A percentile compares a stretch with the other conserved stretches of the same genome.
These are phyloP conservation scores for Trichoderma sp. DNA, from an alignment of 2,329 filamentous ascomycete species.

Conservation along the genomic window DNA sequence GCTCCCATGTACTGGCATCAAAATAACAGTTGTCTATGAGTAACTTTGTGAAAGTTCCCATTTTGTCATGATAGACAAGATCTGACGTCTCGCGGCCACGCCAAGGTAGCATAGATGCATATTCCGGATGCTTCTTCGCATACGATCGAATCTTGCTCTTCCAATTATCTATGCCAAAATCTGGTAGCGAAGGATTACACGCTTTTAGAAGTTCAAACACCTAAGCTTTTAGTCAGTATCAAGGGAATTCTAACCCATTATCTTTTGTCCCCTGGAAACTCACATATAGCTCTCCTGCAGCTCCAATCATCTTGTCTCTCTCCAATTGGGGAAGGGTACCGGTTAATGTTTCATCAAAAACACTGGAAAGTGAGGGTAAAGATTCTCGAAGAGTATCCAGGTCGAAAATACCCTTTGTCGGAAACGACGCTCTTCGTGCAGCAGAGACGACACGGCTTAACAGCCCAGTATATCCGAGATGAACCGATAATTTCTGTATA, in stretches of 20 bases:
- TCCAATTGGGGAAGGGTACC: background rate
- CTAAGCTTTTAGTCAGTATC: conserved; percentile 26
- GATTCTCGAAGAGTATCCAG: too few species aligned
- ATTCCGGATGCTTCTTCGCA: conserved; percentile 38
- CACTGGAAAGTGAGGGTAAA: background rate
- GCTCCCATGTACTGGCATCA: background rate
- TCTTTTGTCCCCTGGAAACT: background rate
- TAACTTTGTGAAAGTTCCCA: background rate
- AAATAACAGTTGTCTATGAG: background rate
- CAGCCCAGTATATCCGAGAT: too few species aligned
- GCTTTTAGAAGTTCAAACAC: conserved; percentile 39
- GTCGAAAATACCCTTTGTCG: too few species aligned
- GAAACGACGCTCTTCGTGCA: too few species aligned
- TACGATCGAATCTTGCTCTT: conserved; percentile 44
- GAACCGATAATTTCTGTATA: too few species aligned
- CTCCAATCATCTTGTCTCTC: conserved; percentile 7
- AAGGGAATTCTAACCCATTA: background rate
- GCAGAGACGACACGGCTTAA: too few species aligned
- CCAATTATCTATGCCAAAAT: conserved; percentile 43
- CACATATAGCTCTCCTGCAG: conserved; percentile 19
- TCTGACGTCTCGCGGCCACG: conserved; percentile 43
- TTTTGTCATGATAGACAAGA: conserved; percentile 39
- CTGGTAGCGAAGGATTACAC: conserved; percentile 28
- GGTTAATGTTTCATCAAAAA: too few species aligned
- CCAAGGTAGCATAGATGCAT: conserved; percentile 41